Evolutionary conservation across 139 green algal species (phyloP), one percentile per base, ranked within the genome.

Genomic region (Coelastrella sp.): DNA sequence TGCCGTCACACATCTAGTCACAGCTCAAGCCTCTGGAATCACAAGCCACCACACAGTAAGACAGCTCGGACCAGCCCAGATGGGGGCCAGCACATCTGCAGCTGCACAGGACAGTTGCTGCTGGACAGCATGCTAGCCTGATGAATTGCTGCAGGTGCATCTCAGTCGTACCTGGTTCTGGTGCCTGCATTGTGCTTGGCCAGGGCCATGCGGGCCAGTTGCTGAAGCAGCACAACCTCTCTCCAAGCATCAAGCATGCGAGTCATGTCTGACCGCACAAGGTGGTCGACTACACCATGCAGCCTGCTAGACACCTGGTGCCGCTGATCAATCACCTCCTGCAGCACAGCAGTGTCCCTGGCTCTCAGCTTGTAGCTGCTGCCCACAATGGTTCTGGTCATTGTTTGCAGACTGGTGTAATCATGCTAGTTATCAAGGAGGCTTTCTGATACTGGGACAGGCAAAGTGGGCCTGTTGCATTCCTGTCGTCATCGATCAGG

Each of bases 311-410:
- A 7, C 60, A 84, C 74, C 86, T 90, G 74, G 17, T 72, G 74
- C 12, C 86, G 86, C 74, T 61, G 86, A 49, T 90, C 86, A 19
- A 90, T 84, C 17, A 83, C 86, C 59, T 84, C 85, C 85, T 89
- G 73, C 24, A 49, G 4, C 35, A 49, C 35, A 49, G 35, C 35
- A 49, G 35, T 49, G 35, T 49, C 3, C 35, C 1, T 49, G 35
- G 35, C 35, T 49, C 35, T 49, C 35, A 49, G 35, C 3, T 49
- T 49, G 35, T 49, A 49, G 35, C 35, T 49, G 35, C 35, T 49
- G 35, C 35, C 35, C 35, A 49, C 35, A 49, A 49, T 49, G 35
- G 35, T 49, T 5, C 35, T 49, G 1, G 1, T 49, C 35, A 3
- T 49, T 49, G 35, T 49, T 49, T 49, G 35, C 35, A 49, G 3